Percentiles rank a stretch among this genome's conserved stretches.
Evolutionary conservation across 805 yeast species (phyloP).

Genomic region (Pichia pseudocactophila): DNA sequence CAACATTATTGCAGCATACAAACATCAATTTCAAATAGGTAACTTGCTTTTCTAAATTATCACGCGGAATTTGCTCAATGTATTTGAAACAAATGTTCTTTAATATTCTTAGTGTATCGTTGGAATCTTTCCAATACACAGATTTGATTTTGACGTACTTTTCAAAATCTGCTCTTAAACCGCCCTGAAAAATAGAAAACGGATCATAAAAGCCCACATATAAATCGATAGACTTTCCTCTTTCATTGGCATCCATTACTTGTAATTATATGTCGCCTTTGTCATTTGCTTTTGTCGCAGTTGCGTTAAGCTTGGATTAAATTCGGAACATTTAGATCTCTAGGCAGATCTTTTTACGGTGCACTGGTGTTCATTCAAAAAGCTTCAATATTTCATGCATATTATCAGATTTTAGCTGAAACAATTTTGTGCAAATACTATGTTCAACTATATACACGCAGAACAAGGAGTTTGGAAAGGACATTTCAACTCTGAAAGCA

Average conservation of each 20-base stretch:
- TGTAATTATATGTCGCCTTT: too few species aligned
- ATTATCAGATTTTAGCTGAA: too few species aligned
- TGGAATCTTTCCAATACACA: conserved; percentile 56
- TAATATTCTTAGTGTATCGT: conserved; percentile 54
- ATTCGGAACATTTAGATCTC: too few species aligned
- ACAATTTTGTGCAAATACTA: too few species aligned
- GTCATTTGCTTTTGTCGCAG: too few species aligned
- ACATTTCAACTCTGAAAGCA: too few species aligned
- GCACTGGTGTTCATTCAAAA: too few species aligned
- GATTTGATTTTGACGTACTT: conserved; percentile 49
- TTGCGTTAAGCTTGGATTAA: too few species aligned
- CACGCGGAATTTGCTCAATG: conserved; percentile 46
- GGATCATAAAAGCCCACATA: conserved; percentile 68
- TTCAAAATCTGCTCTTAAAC: conserved; percentile 35
- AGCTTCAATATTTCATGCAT: too few species aligned
- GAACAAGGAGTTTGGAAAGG: too few species aligned
- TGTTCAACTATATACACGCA: too few species aligned
- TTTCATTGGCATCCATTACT: not conserved
- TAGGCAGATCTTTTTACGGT: too few species aligned
- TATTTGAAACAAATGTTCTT: conserved; percentile 46
- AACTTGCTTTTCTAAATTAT: conserved; percentile 1
- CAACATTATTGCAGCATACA: conserved; percentile 56
- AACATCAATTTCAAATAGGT: conserved; percentile 57
- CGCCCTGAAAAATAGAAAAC: conserved; percentile 41
- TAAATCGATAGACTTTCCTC: conserved; percentile 2